Evolutionary conservation across 768 basidiomycete species (phyloP).

Genomic region (Phlebiopsis flavidoalba): DNA sequence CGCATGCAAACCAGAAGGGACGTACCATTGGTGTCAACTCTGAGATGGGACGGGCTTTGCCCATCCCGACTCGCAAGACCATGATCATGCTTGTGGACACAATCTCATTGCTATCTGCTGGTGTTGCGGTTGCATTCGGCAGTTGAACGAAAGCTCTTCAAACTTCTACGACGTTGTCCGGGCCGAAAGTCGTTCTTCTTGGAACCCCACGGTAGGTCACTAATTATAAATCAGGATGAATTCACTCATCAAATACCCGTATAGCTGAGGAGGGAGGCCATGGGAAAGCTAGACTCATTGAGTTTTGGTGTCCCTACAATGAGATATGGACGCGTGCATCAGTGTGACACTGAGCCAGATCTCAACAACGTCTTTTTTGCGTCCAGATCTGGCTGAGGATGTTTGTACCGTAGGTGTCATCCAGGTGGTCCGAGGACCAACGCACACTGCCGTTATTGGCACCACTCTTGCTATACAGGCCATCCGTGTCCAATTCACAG

Average conservation of each 20-base stretch:
- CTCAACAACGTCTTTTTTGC: no score
- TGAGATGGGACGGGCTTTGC: conserved; percentile 46
- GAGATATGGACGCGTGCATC: conserved; percentile 71
- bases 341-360: no score
- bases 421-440: conserved; percentile 77
- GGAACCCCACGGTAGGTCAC: conserved; percentile 51
- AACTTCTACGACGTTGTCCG: conserved; percentile 51
- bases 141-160: conserved; percentile 57
- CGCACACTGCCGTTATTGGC: conserved; percentile 58
- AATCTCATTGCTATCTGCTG: conserved; percentile 76
- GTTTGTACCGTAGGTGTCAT: conserved; percentile 57
- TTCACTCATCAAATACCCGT: no score
- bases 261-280: conserved; percentile 76
- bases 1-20: conserved; percentile 33
- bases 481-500: conserved; percentile 59
- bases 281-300: conserved; percentile 65
- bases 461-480: conserved; percentile 59
- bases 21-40: conserved; percentile 75
- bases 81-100: conserved; percentile 78
- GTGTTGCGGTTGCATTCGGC: conserved; percentile 71
- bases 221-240: no score
- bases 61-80: conserved; percentile 34
- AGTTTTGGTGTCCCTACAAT: conserved; percentile 74
- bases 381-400: no score
- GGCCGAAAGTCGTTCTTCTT: conserved; percentile 69